Evolutionary conservation across 108 stramenopile genomes (phyloP), one percentile per base, ranked within the genome.

Genomic region (Mediolabrus comicus): DNA sequence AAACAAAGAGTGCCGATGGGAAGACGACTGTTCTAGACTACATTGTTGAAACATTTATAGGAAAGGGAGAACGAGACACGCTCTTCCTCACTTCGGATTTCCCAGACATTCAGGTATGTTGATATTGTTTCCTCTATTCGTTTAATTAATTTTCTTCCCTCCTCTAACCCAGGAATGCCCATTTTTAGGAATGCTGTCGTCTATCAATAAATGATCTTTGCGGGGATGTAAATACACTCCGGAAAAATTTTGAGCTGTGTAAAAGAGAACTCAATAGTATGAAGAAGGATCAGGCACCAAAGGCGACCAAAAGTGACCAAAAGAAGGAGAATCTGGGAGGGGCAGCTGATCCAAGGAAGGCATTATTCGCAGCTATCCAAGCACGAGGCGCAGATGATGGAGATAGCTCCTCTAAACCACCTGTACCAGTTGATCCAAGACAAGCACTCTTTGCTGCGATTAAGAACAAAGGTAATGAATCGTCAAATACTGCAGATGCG

Each of bases 21-120:
- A 96, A 95, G 66, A 97, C 95, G 0, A 92, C 93, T 11, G 90
- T 97, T n/a, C 75, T 98, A 31, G 95, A 98, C 80, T 96, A 94
- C 67, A 84, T 98, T 39, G 89, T 97, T 9, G 83, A 81, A 60
- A 84, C 91, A 32, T 95, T 90, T 67, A 79, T 83, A 24, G 66
- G 69, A 13, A 91, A 92, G 60, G 79, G 81, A 12, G 83, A 84
- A 19, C 70, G 87, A 33, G 64, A 87, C 30, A 72, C 81, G 10
- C 77, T 95, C 62, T 65, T 83, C 32, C 59, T 95, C 26, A 29
- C 29, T 3, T 64, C 63, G 1, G 94, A 95, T 38, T 88, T 91
- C 59, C 86, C 89, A 49, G 74, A 81, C 31, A 85, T 87, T 78
- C 81, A 86, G 41, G 80, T 79, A 39, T 86, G 65, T 29, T 0